Percentiles rank a stretch among this genome's conserved stretches.
Evolutionary conservation across 805 yeast genomes (phyloP).

Genomic region (Saccharomycopsis guyanensis): DNA sequence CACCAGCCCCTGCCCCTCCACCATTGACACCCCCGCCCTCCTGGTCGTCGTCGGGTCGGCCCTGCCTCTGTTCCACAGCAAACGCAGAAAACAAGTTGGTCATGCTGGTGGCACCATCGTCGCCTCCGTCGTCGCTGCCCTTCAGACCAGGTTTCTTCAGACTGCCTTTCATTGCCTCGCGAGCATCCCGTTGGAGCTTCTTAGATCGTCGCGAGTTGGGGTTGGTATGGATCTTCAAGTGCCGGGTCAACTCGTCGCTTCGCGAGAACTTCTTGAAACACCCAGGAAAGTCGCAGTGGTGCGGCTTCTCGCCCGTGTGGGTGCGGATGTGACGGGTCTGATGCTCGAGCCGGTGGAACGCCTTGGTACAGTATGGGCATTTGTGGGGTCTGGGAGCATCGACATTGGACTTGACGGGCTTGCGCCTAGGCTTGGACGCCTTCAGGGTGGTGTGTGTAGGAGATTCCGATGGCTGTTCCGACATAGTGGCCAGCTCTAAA

Average conservation of each 20-base stretch:
- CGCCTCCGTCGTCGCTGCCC: neutral
- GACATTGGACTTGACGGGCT: slow-evolving; percentile 20
- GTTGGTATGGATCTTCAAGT: slow-evolving; percentile 63
- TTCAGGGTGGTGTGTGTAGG: slow-evolving; percentile 12
- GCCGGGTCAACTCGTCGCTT: slow-evolving; percentile 69
- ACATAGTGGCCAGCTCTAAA: neutral
- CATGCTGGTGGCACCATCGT: neutral
- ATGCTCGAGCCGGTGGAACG: slow-evolving; percentile 70
- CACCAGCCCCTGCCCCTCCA: neutral
- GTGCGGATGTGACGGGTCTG: slow-evolving; percentile 74
- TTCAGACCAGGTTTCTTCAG: slow-evolving; percentile 2
- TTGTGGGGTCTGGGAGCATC: slow-evolving; percentile 50
- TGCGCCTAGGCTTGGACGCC: slow-evolving; percentile 17
- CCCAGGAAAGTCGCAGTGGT: slow-evolving; percentile 62
- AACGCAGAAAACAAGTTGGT: neutral
- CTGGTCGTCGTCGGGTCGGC: neutral
- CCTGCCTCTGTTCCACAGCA: neutral
- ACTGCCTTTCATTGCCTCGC: slow-evolving; percentile 1
- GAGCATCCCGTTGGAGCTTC: slow-evolving; percentile 15
- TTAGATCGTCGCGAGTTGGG: slow-evolving; percentile 44
- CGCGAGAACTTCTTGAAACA: slow-evolving; percentile 63
- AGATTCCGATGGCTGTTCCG: neutral
- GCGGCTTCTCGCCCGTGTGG: slow-evolving; percentile 79
- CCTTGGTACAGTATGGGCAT: slow-evolving; percentile 67
- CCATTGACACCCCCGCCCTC: neutral